A percentile compares a stretch with the other conserved stretches of the same genome.
phyloP scores from a whole-genome alignment of 805 yeast species.

The Pichia kluyveri region DNA sequence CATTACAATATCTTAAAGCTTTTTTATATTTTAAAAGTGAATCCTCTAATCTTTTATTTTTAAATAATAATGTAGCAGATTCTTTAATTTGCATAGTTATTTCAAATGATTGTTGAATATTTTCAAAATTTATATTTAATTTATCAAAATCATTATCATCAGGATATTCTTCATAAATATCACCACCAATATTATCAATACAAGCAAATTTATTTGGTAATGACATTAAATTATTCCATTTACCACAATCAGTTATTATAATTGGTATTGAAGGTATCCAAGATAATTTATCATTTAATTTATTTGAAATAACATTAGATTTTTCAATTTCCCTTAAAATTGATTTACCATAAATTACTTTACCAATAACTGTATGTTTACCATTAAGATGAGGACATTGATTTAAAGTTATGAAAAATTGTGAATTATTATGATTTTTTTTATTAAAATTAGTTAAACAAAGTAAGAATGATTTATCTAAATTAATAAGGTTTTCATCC shows the following conservation, averaged over 20 bases:
- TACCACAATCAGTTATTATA: slow-evolving; percentile 49
- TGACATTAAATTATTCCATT: slow-evolving; percentile 43
- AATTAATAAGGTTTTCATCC: slow-evolving; percentile 45
- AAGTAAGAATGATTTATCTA: slow-evolving; percentile 40
- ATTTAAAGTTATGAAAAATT: slow-evolving; percentile 62
- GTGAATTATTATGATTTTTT: slow-evolving; percentile 45
- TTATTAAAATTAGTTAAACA: slow-evolving; percentile 60
- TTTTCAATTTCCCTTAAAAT: slow-evolving; percentile 60
- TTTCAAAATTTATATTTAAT: slow-evolving; percentile 36
- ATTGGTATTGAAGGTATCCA: slow-evolving; percentile 36
- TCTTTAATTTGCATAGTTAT: slow-evolving; percentile 53
- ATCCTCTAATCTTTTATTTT: slow-evolving; percentile 38
- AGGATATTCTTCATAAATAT: slow-evolving; percentile 67
- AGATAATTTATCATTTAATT: slow-evolving; percentile 1
- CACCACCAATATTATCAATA: slow-evolving; percentile 55
- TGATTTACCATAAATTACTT: slow-evolving; percentile 57
- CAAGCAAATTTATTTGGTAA: slow-evolving; percentile 59
- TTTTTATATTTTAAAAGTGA: slow-evolving; percentile 59
- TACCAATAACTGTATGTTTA: slow-evolving; percentile 72
- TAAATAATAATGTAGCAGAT: slow-evolving; percentile 55
- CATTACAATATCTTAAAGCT: slow-evolving; percentile 61
- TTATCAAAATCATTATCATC: slow-evolving; percentile 57
- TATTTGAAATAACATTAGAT: slow-evolving; percentile 34
- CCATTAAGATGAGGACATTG: slow-evolving; percentile 69
- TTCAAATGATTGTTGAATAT: slow-evolving; percentile 34